A percentile compares a stretch with the other conserved stretches of the same genome.
These are phyloP conservation scores for Auriscalpium microsporum DNA, from an alignment of 768 basidiomycete genomes.

Conservation along the genomic window DNA sequence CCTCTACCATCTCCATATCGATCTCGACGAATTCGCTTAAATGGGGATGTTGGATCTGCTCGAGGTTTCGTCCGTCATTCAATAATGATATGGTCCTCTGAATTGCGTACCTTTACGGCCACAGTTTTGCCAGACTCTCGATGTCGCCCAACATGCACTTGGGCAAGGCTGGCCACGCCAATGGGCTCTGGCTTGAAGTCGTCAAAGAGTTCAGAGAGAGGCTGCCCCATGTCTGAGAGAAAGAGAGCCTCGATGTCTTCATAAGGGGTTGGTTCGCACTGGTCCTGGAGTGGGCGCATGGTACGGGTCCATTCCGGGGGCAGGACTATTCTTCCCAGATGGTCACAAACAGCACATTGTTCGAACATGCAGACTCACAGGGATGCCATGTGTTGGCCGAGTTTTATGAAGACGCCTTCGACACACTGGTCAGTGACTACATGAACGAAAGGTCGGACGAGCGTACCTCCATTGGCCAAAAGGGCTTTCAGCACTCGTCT, in stretches of 20 bases:
- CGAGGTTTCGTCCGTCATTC: constrained; percentile 8
- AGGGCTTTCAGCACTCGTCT: constrained; percentile 72
- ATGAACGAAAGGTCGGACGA: not conserved
- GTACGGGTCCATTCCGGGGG: constrained; percentile 56
- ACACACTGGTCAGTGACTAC: not conserved
- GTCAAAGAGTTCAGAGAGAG: constrained; percentile 69
- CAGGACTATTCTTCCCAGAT: constrained; percentile 36
- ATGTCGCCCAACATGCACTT: constrained; percentile 83
- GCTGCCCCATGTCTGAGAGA: constrained; percentile 64
- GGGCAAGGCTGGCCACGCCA: constrained; percentile 92
- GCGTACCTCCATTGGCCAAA: constrained; percentile 76
- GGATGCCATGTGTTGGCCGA: constrained; percentile 84
- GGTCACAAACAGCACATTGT: constrained; percentile 17
- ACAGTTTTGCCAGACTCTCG: constrained; percentile 63
- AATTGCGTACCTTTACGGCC: constrained; percentile 67
- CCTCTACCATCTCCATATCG: constrained; percentile 81
- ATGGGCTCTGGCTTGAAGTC: constrained; percentile 84
- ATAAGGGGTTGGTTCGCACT: constrained; percentile 86
- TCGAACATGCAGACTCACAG: constrained; percentile 30
- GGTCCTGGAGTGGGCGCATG: constrained; percentile 72
- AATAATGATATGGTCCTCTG: not conserved
- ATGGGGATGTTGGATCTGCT: constrained; percentile 83
- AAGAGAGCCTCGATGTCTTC: constrained; percentile 60
- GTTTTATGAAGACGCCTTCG: constrained; percentile 74
- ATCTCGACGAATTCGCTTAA: constrained; percentile 87